Evolutionary conservation across 108 stramenopile genomes (phyloP).

Genomic region (Bacterosira constricta): DNA sequence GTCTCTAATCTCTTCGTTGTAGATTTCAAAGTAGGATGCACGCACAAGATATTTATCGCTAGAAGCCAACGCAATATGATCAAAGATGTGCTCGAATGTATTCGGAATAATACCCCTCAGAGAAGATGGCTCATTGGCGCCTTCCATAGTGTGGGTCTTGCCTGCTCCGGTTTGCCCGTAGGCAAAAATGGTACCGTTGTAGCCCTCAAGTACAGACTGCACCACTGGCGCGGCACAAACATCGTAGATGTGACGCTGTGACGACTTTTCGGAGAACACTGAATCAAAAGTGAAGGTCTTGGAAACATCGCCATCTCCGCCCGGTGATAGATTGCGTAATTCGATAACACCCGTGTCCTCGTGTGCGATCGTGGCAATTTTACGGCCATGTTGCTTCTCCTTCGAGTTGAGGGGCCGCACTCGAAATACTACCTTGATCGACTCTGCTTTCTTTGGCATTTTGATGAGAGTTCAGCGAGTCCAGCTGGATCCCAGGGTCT

Average conservation of each 20-base stretch:
- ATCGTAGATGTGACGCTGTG: slow-evolving; percentile 92
- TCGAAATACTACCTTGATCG: slow-evolving; percentile 93
- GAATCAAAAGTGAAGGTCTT: slow-evolving; percentile 96
- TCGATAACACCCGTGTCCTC: slow-evolving; percentile 64
- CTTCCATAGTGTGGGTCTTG: slow-evolving; percentile 96
- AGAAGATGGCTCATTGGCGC: slow-evolving; percentile 71
- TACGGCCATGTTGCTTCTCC: slow-evolving; percentile 89
- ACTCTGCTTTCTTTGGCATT: slow-evolving; percentile 60
- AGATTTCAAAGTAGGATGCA: slow-evolving; percentile 96
- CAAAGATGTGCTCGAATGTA: slow-evolving; percentile 92
- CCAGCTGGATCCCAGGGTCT: too few relatives aligned
- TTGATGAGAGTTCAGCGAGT: neutral
- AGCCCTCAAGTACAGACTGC: slow-evolving; percentile 94
- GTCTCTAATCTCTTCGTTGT: slow-evolving; percentile 99
- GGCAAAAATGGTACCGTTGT: slow-evolving; percentile 97
- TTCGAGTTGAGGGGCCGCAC: slow-evolving; percentile 94
- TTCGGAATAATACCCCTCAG: slow-evolving; percentile 94
- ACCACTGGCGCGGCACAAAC: slow-evolving; percentile 90
- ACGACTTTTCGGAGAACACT: slow-evolving; percentile 80
- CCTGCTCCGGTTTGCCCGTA: slow-evolving; percentile 98
- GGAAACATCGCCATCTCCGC: slow-evolving; percentile 53
- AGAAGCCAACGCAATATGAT: slow-evolving; percentile 62
- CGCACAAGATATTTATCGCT: slow-evolving; percentile 91
- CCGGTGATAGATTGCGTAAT: slow-evolving; percentile 60
- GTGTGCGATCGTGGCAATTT: slow-evolving; percentile 60